phyloP scores from a whole-genome alignment of 768 basidiomycete species.

The Kwoniella heveanensis region DNA sequence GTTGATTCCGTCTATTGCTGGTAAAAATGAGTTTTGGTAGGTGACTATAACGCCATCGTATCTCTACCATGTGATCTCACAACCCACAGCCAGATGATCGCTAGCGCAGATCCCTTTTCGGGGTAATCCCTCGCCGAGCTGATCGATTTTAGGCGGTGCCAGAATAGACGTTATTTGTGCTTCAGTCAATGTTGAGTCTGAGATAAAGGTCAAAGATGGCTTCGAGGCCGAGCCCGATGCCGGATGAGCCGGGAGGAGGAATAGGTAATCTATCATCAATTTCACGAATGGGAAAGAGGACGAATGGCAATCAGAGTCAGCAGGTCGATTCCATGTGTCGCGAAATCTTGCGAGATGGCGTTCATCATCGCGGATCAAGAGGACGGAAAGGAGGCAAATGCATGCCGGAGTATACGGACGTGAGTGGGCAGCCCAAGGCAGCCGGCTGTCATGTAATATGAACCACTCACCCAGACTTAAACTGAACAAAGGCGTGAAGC shows the following conservation, averaged over 20 bases:
- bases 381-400: slow-evolving; percentile 7
- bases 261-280: slow-evolving; percentile 94
- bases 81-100: slow-evolving; percentile 81
- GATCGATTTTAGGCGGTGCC: slow-evolving; percentile 63
- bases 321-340: neutral
- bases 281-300: no score
- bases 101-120: slow-evolving; percentile 74
- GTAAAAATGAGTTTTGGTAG: no score
- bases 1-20: no score
- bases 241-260: slow-evolving; percentile 59
- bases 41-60: no score
- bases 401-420: no score
- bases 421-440: no score
- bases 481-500: slow-evolving; percentile 85
- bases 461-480: slow-evolving; percentile 72
- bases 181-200: slow-evolving; percentile 39
- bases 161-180: slow-evolving; percentile 63
- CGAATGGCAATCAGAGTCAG: neutral
- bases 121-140: slow-evolving; percentile 76
- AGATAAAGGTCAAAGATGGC: no score
- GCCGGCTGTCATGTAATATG: no score
- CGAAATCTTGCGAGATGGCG: neutral
- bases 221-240: no score
- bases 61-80: slow-evolving; percentile 59
- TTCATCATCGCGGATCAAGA: no score